Evolutionary conservation across 306 rosid species (phyloP), one percentile per base, ranked within the genome.

Genomic region (Castanea crenata): DNA sequence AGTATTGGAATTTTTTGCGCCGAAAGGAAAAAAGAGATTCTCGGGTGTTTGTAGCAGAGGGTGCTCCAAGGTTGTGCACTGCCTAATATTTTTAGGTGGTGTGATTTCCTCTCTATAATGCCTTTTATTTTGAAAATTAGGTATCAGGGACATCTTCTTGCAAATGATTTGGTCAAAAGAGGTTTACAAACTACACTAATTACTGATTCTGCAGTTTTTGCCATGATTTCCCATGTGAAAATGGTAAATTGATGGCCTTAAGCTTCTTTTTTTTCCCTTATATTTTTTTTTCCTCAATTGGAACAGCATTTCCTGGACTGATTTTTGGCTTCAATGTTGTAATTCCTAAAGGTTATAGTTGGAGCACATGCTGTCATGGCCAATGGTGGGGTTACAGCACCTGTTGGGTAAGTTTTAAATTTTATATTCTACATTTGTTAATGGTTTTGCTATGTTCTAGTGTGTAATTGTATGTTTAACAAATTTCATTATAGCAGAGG

Each of bases 1-100:
- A 49, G 98, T 96, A 55, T 84, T 96, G 81, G 99, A 96, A 81
- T 96, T 96, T 90, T 96, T 27, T 89, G 86, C 86, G 98, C 96
- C 75, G 99, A 96, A 91, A 85, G 99, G 91, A 82, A 96, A 93
- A 77, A 90, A 90, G 80, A 90, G 99, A 90, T 91, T 96, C 91
- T 83, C 91, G 96, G 80, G 94, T 93, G 34, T 85, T 90, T 88
- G 96, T 96, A 74, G 93, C 97, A 3, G 98, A 96, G 83, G 99
- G 99, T 87, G 98, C 98, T 87, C 99, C 99, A 77, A 96, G 98
- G 99, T 96, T 79, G 90, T 82, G 72, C 71, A 69, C 64, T 74
- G 70, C 23, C 80, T 62, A 75, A 74, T 74, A 71, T 61, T 59
- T 77, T 64, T 44, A 51, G 69, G 76, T 54, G 9, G 27, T 69